phyloP scores from a whole-genome alignment of 2,329 filamentous ascomycete species.

The Fusarium sp. region DNA sequence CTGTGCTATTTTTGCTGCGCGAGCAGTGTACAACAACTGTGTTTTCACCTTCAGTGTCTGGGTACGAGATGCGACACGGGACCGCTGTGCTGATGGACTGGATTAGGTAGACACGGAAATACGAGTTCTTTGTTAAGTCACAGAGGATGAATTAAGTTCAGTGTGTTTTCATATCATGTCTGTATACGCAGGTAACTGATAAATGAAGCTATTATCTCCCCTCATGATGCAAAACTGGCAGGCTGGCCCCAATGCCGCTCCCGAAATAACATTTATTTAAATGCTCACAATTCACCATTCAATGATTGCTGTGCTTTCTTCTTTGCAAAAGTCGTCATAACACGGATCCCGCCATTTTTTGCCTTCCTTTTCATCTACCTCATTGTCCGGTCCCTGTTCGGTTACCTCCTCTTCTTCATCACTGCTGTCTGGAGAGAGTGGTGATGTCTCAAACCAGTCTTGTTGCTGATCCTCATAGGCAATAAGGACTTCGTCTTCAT shows the following conservation, averaged over 20 bases:
- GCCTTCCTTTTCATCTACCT: not conserved
- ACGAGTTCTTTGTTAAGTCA: constrained; percentile 41
- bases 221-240: constrained; percentile 3
- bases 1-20: constrained; percentile 36
- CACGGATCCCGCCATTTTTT: not conserved
- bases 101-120: constrained; percentile 48
- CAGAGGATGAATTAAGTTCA: constrained; percentile 8
- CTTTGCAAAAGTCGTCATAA: not conserved
- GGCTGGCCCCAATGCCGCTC: not conserved
- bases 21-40: constrained; percentile 45
- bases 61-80: constrained; percentile 40
- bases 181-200: constrained; percentile 18
- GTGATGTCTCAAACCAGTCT: constrained; percentile 4
- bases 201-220: constrained; percentile 16
- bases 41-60: constrained; percentile 40
- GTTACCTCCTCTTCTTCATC: not conserved
- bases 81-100: constrained; percentile 46
- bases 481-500: constrained; percentile 10
- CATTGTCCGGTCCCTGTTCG: not conserved
- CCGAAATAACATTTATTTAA: not conserved
- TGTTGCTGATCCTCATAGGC: constrained; percentile 11
- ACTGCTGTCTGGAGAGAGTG: not conserved
- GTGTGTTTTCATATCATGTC: constrained; percentile 13
- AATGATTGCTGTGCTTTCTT: not conserved
- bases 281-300: not conserved